Percentiles rank a stretch among this genome's conserved stretches.
Evolutionary conservation across 176 grass and related monocot species (phyloP).

Genomic region (Calamus simplicifolius): DNA sequence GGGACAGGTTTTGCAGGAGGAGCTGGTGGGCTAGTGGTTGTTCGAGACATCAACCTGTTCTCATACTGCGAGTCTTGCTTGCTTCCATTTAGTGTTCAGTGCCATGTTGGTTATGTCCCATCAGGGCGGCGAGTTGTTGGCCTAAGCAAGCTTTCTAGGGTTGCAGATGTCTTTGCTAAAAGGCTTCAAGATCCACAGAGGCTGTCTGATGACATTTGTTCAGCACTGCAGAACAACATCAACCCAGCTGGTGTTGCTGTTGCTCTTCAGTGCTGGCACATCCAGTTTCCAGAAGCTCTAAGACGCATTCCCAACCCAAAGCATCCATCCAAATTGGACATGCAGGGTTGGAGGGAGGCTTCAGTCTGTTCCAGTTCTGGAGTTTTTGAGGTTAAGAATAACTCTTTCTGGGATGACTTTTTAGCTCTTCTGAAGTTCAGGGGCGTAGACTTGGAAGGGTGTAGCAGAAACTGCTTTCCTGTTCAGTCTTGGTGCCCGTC

Average conservation of each 20-base stretch:
- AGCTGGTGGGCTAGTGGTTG: conserved; percentile 70
- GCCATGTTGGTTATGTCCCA: conserved; percentile 90
- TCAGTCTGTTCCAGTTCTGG: conserved; percentile 59
- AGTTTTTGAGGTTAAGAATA: conserved; percentile 57
- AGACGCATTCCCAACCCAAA: conserved; percentile 27
- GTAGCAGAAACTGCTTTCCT: conserved; percentile 16
- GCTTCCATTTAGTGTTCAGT: conserved; percentile 77
- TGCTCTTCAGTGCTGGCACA: conserved; percentile 73
- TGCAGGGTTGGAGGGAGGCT: conserved; percentile 42
- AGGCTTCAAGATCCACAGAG: conserved; percentile 82
- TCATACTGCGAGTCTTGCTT: conserved; percentile 94
- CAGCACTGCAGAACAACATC: conserved; percentile 59
- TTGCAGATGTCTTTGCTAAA: conserved; percentile 81
- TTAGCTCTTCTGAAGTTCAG: conserved; percentile 58
- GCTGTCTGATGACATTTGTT: conserved; percentile 68
- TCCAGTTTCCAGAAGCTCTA: conserved; percentile 67
- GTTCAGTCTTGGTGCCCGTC: conserved; percentile 65
- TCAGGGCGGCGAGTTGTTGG: conserved; percentile 71
- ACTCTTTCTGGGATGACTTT: conserved; percentile 75
- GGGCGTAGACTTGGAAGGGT: conserved; percentile 38
- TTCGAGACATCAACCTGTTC: conserved; percentile 75
- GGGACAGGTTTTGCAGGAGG: conserved; percentile 60
- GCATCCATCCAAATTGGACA: conserved; percentile 2
- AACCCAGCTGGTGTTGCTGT: conserved; percentile 87
- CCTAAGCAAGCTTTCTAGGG: conserved; percentile 93